phyloP scores from a whole-genome alignment of 2,329 filamentous ascomycete genomes.

The Stylonectria norvegica region DNA sequence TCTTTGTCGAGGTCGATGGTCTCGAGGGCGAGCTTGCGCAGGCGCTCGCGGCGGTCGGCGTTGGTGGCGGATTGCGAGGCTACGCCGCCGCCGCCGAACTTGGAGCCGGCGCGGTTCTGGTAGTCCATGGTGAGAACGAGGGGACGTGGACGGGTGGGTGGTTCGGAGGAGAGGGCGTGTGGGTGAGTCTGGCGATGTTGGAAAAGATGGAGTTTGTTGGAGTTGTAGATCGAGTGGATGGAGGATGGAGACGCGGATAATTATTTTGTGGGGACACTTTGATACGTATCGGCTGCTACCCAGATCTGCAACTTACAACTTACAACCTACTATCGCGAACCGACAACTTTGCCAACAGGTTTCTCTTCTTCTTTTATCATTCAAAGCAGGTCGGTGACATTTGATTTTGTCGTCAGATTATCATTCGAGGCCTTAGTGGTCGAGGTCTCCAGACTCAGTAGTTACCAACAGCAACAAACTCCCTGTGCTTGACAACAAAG shows the following conservation, averaged over 20 bases:
- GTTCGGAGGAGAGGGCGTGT: constrained; percentile 3
- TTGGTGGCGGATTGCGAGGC: constrained; percentile 92
- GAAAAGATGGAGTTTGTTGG: constrained; percentile 3
- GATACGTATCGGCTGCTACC: too few species aligned
- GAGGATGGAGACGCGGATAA: constrained; percentile 6
- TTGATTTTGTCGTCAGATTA: too few species aligned
- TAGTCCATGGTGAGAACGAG: constrained; percentile 54
- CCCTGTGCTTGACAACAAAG: constrained; percentile 31
- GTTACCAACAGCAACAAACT: constrained; percentile 12
- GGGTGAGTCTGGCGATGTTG: constrained; percentile 12
- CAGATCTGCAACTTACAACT: neutral
- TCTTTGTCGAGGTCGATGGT: constrained; percentile 99
- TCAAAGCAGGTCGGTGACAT: too few species aligned
- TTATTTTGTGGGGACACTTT: constrained; percentile 6
- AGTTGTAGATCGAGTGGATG: constrained; percentile 4
- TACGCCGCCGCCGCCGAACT: constrained; percentile 96
- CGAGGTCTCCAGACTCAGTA: too few species aligned
- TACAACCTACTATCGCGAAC: too few species aligned
- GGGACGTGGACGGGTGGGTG: neutral
- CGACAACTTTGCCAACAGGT: too few species aligned
- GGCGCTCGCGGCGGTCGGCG: constrained; percentile 92
- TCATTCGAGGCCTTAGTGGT: too few species aligned
- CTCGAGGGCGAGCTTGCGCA: constrained; percentile 96
- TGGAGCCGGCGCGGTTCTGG: constrained; percentile 92
- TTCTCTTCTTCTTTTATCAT: too few species aligned